Percentiles rank a stretch among this genome's conserved stretches.
Evolutionary conservation across 192 early-diverging fungal species (phyloP).

Genomic region (Chytriomyces sp.): DNA sequence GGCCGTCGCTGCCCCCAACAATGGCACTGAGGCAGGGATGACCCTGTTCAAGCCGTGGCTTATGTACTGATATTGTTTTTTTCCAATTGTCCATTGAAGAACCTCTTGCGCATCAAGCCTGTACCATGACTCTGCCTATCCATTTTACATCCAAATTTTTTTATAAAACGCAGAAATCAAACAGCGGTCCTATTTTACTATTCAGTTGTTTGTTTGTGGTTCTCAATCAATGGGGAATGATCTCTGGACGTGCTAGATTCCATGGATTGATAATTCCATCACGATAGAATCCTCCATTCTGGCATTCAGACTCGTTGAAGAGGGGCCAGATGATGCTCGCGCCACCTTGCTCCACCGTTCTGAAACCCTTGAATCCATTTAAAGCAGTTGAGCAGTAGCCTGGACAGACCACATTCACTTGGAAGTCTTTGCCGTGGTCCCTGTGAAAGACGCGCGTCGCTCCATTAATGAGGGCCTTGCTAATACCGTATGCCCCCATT

Average conservation of each 20-base stretch:
- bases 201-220: not conserved
- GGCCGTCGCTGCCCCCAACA: conserved; percentile 63
- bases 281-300: not conserved
- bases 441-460: not conserved
- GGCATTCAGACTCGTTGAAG: not conserved
- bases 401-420: not conserved
- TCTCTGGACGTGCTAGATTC: not conserved
- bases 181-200: too few relatives aligned
- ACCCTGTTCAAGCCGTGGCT: conserved; percentile 14
- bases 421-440: not conserved
- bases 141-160: too few relatives aligned
- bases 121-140: too few relatives aligned
- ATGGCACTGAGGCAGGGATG: conserved; percentile 57
- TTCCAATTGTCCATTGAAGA: too few relatives aligned
- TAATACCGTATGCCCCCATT: not conserved
- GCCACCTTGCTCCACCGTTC: not conserved
- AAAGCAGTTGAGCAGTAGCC: conserved; percentile 6
- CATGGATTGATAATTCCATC: not conserved
- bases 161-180: too few relatives aligned
- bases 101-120: too few relatives aligned
- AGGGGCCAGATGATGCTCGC: not conserved
- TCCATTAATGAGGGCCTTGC: not conserved
- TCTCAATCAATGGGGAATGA: not conserved
- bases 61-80: not conserved
- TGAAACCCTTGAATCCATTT: not conserved